Conservation (phyloP, 192 early-diverging fungal genomes). For the Coemansia sp. region DNA sequence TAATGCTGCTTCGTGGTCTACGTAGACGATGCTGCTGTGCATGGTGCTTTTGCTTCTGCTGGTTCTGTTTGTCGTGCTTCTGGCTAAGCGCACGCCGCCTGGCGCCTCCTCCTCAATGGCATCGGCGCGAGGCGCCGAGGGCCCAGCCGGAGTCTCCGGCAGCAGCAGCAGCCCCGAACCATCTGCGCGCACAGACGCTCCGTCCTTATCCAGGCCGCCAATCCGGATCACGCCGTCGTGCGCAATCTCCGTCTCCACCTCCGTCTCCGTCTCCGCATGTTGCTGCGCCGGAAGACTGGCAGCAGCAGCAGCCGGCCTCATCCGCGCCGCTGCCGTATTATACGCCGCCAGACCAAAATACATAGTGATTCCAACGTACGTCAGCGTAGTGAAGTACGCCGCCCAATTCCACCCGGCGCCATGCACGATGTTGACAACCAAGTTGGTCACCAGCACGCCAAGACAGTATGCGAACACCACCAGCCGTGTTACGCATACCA, state of each 20-base stretch:
- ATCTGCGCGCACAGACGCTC: background rate
- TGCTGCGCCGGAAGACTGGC: background rate
- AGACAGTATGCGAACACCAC: slow-evolving; percentile 36
- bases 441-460: slow-evolving; percentile 33
- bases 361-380: slow-evolving; percentile 37
- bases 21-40: slow-evolving; percentile 4
- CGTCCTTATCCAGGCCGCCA: background rate
- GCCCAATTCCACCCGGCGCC: slow-evolving; percentile 52
- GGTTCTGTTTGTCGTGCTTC: background rate
- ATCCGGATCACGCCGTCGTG: background rate
- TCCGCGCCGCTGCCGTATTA: slow-evolving; percentile 20
- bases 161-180: too few species aligned
- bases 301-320: background rate
- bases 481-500: slow-evolving; percentile 5
- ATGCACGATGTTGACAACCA: slow-evolving; percentile 34
- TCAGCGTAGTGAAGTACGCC: slow-evolving; percentile 50
- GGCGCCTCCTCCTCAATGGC: too few species aligned
- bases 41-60: background rate
- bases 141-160: too few species aligned
- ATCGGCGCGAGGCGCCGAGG: too few species aligned
- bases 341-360: slow-evolving; percentile 45
- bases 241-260: background rate
- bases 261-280: background rate
- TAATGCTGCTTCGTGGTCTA: background rate
- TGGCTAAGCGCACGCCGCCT: too few species aligned